Percentiles rank a stretch among this genome's conserved stretches.
Evolutionary conservation across 495 filamentous ascomycete species (phyloP).

Genomic region (Copromyces sp.): DNA sequence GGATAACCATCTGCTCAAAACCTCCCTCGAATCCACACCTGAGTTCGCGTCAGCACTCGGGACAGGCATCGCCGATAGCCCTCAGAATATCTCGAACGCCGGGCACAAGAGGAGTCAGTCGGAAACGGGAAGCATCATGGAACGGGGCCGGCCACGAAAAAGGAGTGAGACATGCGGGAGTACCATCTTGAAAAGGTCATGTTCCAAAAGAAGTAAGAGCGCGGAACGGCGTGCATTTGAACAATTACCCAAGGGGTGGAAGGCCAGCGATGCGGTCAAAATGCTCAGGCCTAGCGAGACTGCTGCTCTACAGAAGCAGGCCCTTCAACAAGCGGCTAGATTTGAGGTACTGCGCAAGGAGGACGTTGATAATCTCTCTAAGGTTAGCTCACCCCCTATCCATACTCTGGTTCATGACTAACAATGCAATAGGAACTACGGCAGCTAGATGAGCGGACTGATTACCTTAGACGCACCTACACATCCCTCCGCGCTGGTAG

Average conservation of each 20-base stretch:
- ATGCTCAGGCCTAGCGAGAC: slow-evolving; percentile 42
- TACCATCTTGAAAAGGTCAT: slow-evolving; percentile 22
- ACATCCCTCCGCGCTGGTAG: slow-evolving; percentile 56
- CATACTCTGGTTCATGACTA: neutral
- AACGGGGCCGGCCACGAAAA: slow-evolving; percentile 48
- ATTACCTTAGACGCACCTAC: slow-evolving; percentile 61
- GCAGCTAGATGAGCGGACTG: slow-evolving; percentile 57
- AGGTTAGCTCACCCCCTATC: slow-evolving; percentile 27
- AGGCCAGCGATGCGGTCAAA: slow-evolving; percentile 38
- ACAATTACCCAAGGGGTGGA: slow-evolving; percentile 47
- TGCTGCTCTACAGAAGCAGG: slow-evolving; percentile 47
- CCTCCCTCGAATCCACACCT: slow-evolving; percentile 7
- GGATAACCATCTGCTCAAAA: slow-evolving; percentile 6
- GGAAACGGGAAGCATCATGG: slow-evolving; percentile 49
- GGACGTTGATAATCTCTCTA: slow-evolving; percentile 56
- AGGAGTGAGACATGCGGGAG: slow-evolving; percentile 25
- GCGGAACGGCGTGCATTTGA: slow-evolving; percentile 43
- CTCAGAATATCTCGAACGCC: slow-evolving; percentile 9
- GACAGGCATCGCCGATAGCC: slow-evolving; percentile 23
- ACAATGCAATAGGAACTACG: slow-evolving; percentile 45
- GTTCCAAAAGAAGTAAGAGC: slow-evolving; percentile 30
- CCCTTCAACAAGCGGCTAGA: slow-evolving; percentile 49
- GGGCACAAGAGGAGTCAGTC: slow-evolving; percentile 41
- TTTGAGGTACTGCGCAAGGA: slow-evolving; percentile 59
- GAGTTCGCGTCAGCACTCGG: slow-evolving; percentile 20